A percentile compares a stretch with the other conserved stretches of the same genome.
These are phyloP conservation scores for Middelhovenomyces tepae DNA, from an alignment of 805 yeast genomes.

Conservation along the genomic window DNA sequence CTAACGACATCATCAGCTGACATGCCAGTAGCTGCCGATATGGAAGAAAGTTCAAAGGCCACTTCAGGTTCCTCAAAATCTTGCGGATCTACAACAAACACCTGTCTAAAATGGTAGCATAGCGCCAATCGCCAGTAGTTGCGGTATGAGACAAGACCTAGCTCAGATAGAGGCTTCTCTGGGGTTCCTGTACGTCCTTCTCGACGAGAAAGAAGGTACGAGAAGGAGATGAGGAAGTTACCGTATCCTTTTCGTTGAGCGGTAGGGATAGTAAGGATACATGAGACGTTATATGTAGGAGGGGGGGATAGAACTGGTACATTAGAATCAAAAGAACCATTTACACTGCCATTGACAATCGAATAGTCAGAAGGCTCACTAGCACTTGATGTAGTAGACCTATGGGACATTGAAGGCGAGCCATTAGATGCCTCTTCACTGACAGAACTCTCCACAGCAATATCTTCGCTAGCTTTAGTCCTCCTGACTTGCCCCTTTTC, in stretches of 20 bases:
- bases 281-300: constrained; percentile 70
- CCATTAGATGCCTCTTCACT: too few relatives aligned
- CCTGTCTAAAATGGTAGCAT: constrained; percentile 37
- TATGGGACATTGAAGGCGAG: too few relatives aligned
- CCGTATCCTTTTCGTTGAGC: constrained; percentile 89
- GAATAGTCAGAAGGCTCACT: too few relatives aligned
- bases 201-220: constrained; percentile 65
- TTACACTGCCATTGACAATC: too few relatives aligned
- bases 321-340: too few relatives aligned
- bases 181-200: constrained; percentile 87
- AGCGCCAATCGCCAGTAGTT: constrained; percentile 75
- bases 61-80: constrained; percentile 1
- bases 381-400: too few relatives aligned
- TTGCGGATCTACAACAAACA: constrained; percentile 3
- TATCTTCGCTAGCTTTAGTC: constrained; percentile 4
- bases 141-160: constrained; percentile 78
- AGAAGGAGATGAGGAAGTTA: constrained; percentile 76
- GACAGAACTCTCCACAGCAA: constrained; percentile 3
- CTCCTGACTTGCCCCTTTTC: constrained; percentile 50
- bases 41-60: constrained; percentile 29
- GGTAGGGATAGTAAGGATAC: constrained; percentile 83
- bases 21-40: constrained; percentile 93
- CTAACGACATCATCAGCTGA: constrained; percentile 76
- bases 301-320: too few relatives aligned
- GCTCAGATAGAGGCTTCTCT: constrained; percentile 83